Evolutionary conservation across 129 eudicot genomes (phyloP).

Genomic region (Ambrosia artemisiifolia): DNA sequence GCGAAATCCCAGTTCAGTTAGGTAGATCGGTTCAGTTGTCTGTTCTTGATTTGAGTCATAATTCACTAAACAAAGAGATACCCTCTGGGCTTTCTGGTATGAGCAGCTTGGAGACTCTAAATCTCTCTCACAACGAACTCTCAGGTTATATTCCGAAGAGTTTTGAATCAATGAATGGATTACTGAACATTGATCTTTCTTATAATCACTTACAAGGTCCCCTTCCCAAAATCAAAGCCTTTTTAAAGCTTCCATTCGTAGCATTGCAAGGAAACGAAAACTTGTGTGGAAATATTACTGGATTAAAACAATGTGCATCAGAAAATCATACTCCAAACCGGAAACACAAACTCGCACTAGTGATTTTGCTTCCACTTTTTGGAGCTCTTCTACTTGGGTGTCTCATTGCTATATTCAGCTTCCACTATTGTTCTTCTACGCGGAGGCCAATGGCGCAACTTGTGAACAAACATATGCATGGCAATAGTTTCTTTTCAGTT

Average conservation of each 20-base stretch:
- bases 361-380: conserved; percentile 24
- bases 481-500: neutral
- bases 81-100: conserved; percentile 22
- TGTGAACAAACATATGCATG: neutral
- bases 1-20: conserved; percentile 9
- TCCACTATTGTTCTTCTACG: conserved; percentile 2
- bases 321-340: neutral
- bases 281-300: conserved; percentile 29
- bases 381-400: conserved; percentile 25
- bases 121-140: conserved; percentile 31
- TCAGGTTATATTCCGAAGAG: conserved; percentile 31
- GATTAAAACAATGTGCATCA: conserved; percentile 18
- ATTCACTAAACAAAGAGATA: conserved; percentile 25
- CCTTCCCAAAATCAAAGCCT: conserved; percentile 27
- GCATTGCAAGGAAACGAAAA: conserved; percentile 28
- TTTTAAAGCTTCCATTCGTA: conserved; percentile 15
- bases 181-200: conserved; percentile 20
- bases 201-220: conserved; percentile 32
- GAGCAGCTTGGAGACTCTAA: conserved; percentile 15
- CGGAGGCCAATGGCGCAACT: neutral
- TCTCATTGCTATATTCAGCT: neutral
- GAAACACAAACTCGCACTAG: neutral
- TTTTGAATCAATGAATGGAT: neutral
- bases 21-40: conserved; percentile 7
- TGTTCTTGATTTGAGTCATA: conserved; percentile 27